Conservation (phyloP, 345 rosid genomes). For the Pistacia integerrima region DNA sequence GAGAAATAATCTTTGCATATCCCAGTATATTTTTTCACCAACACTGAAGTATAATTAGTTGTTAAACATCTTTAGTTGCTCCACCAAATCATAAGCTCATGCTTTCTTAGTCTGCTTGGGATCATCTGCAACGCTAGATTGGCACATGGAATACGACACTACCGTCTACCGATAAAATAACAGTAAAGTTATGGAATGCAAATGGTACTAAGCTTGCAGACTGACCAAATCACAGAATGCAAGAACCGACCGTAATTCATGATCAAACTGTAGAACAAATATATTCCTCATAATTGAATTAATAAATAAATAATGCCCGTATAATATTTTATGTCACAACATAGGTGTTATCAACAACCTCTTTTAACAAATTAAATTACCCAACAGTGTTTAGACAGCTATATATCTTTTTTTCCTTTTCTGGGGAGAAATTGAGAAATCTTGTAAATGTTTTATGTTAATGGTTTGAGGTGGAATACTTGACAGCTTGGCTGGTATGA, state of each 20-base stretch:
- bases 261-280: neutral
- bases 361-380: conserved; percentile 17
- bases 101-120: neutral
- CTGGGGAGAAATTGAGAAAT: neutral
- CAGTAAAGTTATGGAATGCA: neutral
- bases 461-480: conserved; percentile 86
- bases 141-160: neutral
- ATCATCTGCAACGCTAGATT: neutral
- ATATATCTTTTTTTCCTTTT: neutral
- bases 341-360: conserved; percentile 13
- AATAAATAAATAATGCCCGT: conserved; percentile 25
- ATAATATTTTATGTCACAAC: conserved; percentile 16
- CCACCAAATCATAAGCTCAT: neutral
- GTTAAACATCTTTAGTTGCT: neutral
- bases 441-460: conserved; percentile 24
- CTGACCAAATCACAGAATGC: no score
- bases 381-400: neutral
- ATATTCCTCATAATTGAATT: conserved; percentile 23
- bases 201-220: neutral
- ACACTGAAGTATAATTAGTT: no score
- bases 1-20: no score
- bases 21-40: no score
- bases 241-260: neutral
- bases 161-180: no score
- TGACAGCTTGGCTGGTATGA: conserved; percentile 79